Base-by-base conservation (phyloP, 176 grass and related monocot genomes). In the Carex myosuroides region DNA sequence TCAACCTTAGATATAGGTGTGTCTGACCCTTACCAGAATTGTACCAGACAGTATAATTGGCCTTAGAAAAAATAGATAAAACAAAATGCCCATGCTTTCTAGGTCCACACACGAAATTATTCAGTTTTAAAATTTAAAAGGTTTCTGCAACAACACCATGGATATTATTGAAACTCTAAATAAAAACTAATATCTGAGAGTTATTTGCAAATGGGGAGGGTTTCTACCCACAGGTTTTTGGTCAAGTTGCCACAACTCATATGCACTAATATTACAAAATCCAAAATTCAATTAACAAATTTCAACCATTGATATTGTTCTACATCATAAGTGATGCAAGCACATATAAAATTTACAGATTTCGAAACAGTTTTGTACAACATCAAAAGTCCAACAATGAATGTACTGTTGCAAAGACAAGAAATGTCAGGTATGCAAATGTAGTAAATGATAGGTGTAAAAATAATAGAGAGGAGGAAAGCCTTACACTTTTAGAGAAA, bases 401-500 rank as follows among this genome's bases (percentile, higher is more conserved):
- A 54, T 83, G 48, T 67, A 56, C 53, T 42, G 30, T 53, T 72
- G 52, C 65, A 52, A 83, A 60, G 21, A 57, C n/a, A 65, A 39
- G 59, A 50, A 84, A 26, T 64, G 3, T 82, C 17, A 78, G 33
- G 12, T 55, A 61, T 60, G 32, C 20, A 41, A 58, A 71, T 81
- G 80, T n/a, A 89, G 46, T 11, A 66, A 87, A 24, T 39, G 13
- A 48, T 70, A 56, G 6, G 60, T 60, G 58, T 66, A 73, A 50
- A 24, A 24, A 24, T 24, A 81, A 56, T 18, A 48, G 26, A 70
- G 20, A 32, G 30, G 79, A 53, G 60, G 44, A 20, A 57, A 84
- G 55, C 17, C 87, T 88, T 95, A 99, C 96, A 86, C 93, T 99
- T 91, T 94, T 99, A 84, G 96, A 95, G 83, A 99, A 91, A 75